Evolutionary conservation across 495 filamentous ascomycete species (phyloP).

Genomic region (Aspergillus nanangensis): DNA sequence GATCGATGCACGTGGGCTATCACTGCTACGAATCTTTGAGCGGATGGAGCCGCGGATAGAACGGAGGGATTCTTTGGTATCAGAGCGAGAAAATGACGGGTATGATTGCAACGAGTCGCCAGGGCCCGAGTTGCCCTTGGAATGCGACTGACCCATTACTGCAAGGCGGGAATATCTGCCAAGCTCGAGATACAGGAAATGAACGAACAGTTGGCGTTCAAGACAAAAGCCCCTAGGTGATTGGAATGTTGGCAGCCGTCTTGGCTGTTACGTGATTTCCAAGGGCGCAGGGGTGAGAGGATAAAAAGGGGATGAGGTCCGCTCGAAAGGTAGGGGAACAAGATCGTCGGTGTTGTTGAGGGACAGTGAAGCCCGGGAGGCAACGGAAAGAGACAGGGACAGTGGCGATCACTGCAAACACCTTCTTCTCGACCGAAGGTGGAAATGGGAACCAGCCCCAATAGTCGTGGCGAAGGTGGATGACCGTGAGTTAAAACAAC

Average conservation of each 20-base stretch:
- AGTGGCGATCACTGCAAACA: not conserved
- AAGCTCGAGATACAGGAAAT: constrained; percentile 27
- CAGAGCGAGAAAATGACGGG: constrained; percentile 87
- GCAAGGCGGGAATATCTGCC: constrained; percentile 32
- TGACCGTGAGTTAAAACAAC: constrained; percentile 3
- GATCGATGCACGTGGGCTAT: constrained; percentile 75
- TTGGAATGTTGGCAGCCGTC: constrained; percentile 30
- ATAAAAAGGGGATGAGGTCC: constrained; percentile 15
- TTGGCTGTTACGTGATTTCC: constrained; percentile 23
- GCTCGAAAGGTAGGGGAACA: not conserved
- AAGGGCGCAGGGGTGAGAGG: constrained; percentile 9
- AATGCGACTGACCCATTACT: constrained; percentile 88
- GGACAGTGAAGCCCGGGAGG: not conserved
- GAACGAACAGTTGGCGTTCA: constrained; percentile 23
- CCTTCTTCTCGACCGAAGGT: too few species aligned
- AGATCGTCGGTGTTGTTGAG: not conserved
- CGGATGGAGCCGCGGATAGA: constrained; percentile 71
- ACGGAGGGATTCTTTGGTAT: constrained; percentile 90
- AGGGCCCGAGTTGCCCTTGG: constrained; percentile 63
- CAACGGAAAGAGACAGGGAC: not conserved
- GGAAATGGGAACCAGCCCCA: constrained; percentile 1
- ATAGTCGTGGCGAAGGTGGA: not conserved
- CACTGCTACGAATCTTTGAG: constrained; percentile 67
- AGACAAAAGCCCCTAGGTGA: constrained; percentile 20
- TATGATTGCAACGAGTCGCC: constrained; percentile 66